These are phyloP conservation scores for Pecoramyces ruminantium DNA, from an alignment of 192 early-diverging fungal species.

Conservation along the genomic window DNA sequence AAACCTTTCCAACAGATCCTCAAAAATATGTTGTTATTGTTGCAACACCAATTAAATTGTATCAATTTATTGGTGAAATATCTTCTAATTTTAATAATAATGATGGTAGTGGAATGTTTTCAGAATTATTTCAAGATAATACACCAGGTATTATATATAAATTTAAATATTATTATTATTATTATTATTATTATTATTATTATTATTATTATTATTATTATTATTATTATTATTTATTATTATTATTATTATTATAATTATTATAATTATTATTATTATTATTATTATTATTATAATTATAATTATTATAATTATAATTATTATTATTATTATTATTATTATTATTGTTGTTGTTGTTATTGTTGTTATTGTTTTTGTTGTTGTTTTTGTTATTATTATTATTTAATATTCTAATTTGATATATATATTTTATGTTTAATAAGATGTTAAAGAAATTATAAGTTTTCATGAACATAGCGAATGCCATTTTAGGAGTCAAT, in stretches of 20 bases:
- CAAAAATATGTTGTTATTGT: conserved; percentile 65
- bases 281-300: not conserved
- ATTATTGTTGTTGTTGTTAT: not conserved
- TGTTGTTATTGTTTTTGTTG: not conserved
- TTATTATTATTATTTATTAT: not conserved
- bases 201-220: not conserved
- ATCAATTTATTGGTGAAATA: conserved; percentile 69
- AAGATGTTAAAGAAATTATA: conserved; percentile 42
- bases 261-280: not conserved
- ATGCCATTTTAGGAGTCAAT: conserved; percentile 51
- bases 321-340: not conserved
- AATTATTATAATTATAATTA: not conserved
- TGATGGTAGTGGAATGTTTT: conserved; percentile 53
- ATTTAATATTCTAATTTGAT: too few species aligned
- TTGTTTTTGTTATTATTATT: not conserved
- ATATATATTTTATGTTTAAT: not conserved
- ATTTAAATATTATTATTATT: not conserved
- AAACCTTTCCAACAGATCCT: conserved; percentile 54
- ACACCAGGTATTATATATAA: conserved; percentile 31
- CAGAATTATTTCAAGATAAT: conserved; percentile 47
- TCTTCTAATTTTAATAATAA: conserved; percentile 15
- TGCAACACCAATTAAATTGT: conserved; percentile 70
- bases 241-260: not conserved
- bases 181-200: not conserved
- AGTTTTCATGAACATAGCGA: conserved; percentile 24